Evolutionary conservation across 2,329 filamentous ascomycete genomes (phyloP), one percentile per base, ranked within the genome.

Genomic region (Madurella fahalii): DNA sequence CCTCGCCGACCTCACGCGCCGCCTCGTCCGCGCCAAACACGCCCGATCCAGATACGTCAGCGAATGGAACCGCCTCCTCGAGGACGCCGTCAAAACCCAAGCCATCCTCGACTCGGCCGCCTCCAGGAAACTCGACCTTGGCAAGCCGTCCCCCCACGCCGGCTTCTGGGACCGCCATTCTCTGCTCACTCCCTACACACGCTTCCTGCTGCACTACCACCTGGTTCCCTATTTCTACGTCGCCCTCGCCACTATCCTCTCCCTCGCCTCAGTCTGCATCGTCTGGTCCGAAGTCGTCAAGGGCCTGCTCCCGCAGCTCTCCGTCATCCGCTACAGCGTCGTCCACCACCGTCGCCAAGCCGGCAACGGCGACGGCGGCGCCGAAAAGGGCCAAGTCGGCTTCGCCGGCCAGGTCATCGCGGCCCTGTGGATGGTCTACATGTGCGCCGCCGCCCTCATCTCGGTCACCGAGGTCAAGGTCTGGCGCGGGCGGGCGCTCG

Each of bases 231-330:
- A 80, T 49, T 61, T 84, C 0, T 83, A 85, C 47, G 76, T 91
- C 44, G 67, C 76, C 8, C 69, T 88, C 5, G 90, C 89, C n/a
- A 72, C 74, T 1, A 65, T 94, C 53, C 78, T 95, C 18, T 80
- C 86, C 0, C 67, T 87, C 0, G 91, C 90, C 2, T 97, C 94
- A 0, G 77, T 83, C 47, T 89, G 85, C 62, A 87, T 99, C 57
- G 80, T 97, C 49, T 97, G 92, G 91, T 96, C 92, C 1, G 94
- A 99, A 75, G 74, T 96, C 52, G 83, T 96, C 71, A 95, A 94
- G 69, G 83, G 85, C n/a, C 80, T 90, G 47, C 83, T 88, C 18
- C 87, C 89, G 1, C 82, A 84, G 32, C 77, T 95, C 12, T 96
- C 91, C 1, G 77, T 87, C 59, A 82, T 85, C 62, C 78, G 77